A percentile compares a stretch with the other conserved stretches of the same genome.
Evolutionary conservation across 169 alveolate genomes (phyloP).

Genomic region (Cyclospora cayetanensis): DNA sequence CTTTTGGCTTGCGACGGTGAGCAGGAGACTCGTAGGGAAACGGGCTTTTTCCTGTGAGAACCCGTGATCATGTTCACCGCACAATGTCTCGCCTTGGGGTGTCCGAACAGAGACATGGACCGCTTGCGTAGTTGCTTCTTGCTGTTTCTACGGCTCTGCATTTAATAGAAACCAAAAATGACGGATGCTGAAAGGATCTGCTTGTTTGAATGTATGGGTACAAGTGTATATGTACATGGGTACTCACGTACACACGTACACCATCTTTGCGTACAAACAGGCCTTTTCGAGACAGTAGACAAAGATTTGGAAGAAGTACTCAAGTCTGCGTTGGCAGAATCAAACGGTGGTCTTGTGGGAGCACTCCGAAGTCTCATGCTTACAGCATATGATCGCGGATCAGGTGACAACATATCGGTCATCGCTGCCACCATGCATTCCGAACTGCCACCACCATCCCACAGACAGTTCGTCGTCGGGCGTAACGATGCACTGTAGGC

Average conservation of each 20-base stretch:
- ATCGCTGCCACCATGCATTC: neutral
- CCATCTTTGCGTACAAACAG: neutral
- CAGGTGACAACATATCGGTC: neutral
- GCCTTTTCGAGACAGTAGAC: neutral
- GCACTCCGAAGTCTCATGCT: neutral
- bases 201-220: too few species aligned
- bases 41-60: too few species aligned
- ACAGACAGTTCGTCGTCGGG: neutral
- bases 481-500: neutral
- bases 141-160: too few species aligned
- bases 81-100: too few species aligned
- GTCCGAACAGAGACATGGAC: too few species aligned
- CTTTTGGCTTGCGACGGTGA: conserved; percentile 15
- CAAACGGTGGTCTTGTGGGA: neutral
- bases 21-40: neutral
- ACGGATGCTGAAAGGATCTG: too few species aligned
- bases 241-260: too few species aligned
- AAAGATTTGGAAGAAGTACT: neutral
- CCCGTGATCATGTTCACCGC: too few species aligned
- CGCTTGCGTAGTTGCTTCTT: too few species aligned
- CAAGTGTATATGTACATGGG: too few species aligned
- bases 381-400: neutral
- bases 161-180: too few species aligned
- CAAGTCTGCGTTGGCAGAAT: neutral
- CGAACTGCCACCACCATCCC: neutral